A percentile compares a stretch with the other conserved stretches of the same genome.
Conservation (phyloP, 2,329 filamentous ascomycete species). For the Penicillium sp. region DNA sequence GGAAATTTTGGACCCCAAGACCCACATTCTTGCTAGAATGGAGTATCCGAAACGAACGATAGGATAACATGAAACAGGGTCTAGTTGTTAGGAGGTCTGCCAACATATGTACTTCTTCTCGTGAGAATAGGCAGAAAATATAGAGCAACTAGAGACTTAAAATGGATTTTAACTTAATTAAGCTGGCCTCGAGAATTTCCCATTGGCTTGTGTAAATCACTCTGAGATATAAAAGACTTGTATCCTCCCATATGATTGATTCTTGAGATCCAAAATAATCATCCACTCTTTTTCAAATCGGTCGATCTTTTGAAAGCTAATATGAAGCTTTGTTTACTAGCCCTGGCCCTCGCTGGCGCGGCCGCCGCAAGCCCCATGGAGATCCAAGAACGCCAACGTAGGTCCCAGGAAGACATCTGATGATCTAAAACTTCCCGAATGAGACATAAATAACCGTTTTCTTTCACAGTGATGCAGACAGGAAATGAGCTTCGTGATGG, state of each 20-base stretch:
- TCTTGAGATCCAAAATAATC: neutral
- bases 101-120: neutral
- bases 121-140: neutral
- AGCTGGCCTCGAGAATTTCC: neutral
- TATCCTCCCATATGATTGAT: neutral
- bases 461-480: slow-evolving; percentile 14
- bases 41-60: neutral
- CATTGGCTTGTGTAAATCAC: neutral
- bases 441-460: no score
- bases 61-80: slow-evolving; percentile 3
- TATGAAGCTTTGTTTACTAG: slow-evolving; percentile 12
- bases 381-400: slow-evolving; percentile 6
- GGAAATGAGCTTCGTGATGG: slow-evolving; percentile 46
- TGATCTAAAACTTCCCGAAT: no score
- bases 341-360: slow-evolving; percentile 2
- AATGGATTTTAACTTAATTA: neutral
- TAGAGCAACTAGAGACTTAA: neutral
- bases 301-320: neutral
- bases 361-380: slow-evolving; percentile 10
- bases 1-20: neutral
- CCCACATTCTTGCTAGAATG: neutral
- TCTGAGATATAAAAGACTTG: neutral
- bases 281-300: neutral
- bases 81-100: neutral
- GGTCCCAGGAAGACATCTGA: neutral